These are phyloP conservation scores for Zoysia pacifica DNA, from an alignment of 176 grass and related monocot genomes.

Conservation along the genomic window DNA sequence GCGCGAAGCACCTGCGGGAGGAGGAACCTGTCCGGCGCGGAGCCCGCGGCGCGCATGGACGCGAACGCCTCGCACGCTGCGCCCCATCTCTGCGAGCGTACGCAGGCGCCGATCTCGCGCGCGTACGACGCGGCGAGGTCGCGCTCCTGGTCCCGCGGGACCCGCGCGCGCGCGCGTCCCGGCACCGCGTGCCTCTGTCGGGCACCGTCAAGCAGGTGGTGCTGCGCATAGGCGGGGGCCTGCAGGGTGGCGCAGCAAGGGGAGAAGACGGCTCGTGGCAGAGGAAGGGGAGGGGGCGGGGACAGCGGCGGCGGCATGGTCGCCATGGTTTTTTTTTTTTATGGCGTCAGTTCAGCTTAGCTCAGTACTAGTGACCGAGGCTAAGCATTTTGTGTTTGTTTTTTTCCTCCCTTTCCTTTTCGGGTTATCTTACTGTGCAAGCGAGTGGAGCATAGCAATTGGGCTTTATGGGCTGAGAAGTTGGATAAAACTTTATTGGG, in stretches of 20 bases:
- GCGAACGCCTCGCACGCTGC: slow-evolving; percentile 50
- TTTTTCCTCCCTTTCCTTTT: not conserved
- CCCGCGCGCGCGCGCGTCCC: slow-evolving; percentile 11
- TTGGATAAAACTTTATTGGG: too few relatives aligned
- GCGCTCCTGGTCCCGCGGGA: not conserved
- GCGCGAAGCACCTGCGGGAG: slow-evolving; percentile 70
- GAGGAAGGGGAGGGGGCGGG: not conserved
- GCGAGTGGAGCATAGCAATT: slow-evolving; percentile 28
- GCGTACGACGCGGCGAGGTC: slow-evolving; percentile 38
- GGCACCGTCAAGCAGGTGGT: slow-evolving; percentile 27
- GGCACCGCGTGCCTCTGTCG: slow-evolving; percentile 28
- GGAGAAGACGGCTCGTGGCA: slow-evolving; percentile 23
- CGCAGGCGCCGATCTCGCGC: slow-evolving; percentile 46
- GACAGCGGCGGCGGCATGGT: slow-evolving; percentile 36
- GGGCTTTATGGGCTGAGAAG: not conserved
- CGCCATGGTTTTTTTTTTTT: slow-evolving; percentile 51
- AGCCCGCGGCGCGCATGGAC: slow-evolving; percentile 48
- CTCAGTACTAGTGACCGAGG: slow-evolving; percentile 2
- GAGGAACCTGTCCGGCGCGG: slow-evolving; percentile 62
- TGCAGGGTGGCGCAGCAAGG: slow-evolving; percentile 29
- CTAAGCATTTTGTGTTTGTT: not conserved
- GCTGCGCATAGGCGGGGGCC: not conserved
- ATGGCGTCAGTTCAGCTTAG: slow-evolving; percentile 42
- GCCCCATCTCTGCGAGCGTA: slow-evolving; percentile 49
- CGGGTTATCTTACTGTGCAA: not conserved